Base-by-base conservation (phyloP, 805 yeast genomes). In the Candida argentea region DNA sequence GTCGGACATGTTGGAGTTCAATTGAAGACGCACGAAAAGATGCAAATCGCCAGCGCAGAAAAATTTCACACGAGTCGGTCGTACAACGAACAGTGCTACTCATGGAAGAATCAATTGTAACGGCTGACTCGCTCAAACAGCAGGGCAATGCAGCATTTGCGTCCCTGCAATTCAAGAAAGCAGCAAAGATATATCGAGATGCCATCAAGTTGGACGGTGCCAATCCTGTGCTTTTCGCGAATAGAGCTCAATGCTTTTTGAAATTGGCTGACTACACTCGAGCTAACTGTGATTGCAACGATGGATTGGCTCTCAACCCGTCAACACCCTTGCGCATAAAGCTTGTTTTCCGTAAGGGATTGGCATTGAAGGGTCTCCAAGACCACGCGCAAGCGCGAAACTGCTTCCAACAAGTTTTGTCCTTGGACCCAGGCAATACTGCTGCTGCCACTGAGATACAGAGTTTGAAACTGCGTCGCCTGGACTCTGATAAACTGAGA, bases 171-270 rank as follows among this genome's bases (percentile, higher is more conserved):
- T 79, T 48, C 43, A 38, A 38, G 4, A 56, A 57, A 16, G 85
- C 91, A 0, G 66, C 70, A 1, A 44, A 58, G 14, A 48, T 61
- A 1, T 81, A 81, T 46, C 47, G 69, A 7, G 65, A 67, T 27
- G 85, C 87, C 3, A 58, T 76, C 20, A 50, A 50, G 6, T 18
- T 59, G 11, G 70, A 70, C 27, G 65, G 74, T 0, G 20, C 38
- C 1, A 70, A 73, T 34, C 65, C 86, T 0, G 63, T 76, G 0
- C 53, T 74, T 1, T 74, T 64, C 43, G 68, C 87, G n/a, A 81
- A 81, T 43, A 52, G 79, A 24, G 80, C 91, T 0, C 73, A 74
- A 57, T 62, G 83, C n/a, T 62, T 67, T 36, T 44, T 78, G 22
- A 73, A 74, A 32, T 44, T 73, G 4, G 41, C 54, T 5, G 63